Base-by-base conservation (phyloP, 2,329 filamentous ascomycete genomes). In the Zasmidium angulare region DNA sequence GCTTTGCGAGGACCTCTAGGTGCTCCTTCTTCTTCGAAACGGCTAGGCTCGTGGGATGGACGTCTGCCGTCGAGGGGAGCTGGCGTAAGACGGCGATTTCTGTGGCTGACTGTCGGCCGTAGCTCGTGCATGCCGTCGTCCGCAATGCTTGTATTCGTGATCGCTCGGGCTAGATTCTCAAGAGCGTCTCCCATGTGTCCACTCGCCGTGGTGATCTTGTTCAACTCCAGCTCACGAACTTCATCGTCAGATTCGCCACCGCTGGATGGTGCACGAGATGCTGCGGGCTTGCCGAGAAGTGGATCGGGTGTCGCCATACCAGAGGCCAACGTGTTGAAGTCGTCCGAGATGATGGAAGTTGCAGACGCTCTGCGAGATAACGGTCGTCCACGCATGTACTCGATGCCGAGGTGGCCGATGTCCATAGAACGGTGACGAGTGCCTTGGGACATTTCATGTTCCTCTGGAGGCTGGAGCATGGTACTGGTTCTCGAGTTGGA, bases 181-280 rank as follows among this genome's bases (percentile, higher is more conserved):
- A 65, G 58, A 14, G 64, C 56, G 46, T 61, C 64, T 17, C 64
- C 63, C 50, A 65, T 53, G 46, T 65, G 61, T 17, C 58, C 63
- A 46, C 53, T 61, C 22, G 19, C 47, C 7, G 59, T 55, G 4
- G 21, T 52, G 17, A 17, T 23, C 36, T 20, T 17, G 17, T 53
- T 24, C 43, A 46, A 23, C 10, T 59, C 50, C 20, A 64, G 48
- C 46, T 62, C 62, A 12, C 56, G 31, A 11, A 64, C 21, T 50
- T 58, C 50, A 31, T 64, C 62, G 19, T 58, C 52, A 23, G 43
- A 36, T 48, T 61, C 61, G 19, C 59, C 62, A 47, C 26, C 58
- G 19, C 43, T 51, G 1, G 59, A 61, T 23, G 59, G 59, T 17
- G 19, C 23, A 3, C 56, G 53, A 22, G 62, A 60, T 40, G 61